Conservation (phyloP, 139 green algal genomes). For the Micromonas commoda region DNA sequence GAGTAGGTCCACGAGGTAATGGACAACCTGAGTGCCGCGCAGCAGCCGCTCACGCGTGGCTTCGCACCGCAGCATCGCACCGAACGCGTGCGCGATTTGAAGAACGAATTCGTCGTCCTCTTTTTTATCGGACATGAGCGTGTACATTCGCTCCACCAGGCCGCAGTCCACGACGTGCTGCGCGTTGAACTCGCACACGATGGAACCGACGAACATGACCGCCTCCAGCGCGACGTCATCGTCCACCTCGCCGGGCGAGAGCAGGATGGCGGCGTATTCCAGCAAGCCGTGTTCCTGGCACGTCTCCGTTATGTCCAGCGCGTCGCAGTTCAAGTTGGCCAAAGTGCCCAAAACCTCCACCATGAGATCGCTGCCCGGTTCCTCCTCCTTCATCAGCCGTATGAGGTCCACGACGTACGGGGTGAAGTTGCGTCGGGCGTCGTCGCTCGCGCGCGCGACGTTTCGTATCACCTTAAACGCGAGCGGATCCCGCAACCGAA, state of each 20-base stretch:
- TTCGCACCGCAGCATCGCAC: slow-evolving; percentile 55
- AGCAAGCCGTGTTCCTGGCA: slow-evolving; percentile 57
- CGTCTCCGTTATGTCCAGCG: slow-evolving; percentile 57
- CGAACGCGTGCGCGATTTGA: slow-evolving; percentile 60
- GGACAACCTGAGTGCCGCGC: slow-evolving; percentile 52
- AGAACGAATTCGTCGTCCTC: slow-evolving; percentile 80
- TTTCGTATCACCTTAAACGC: slow-evolving; percentile 72
- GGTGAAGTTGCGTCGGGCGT: slow-evolving; percentile 47
- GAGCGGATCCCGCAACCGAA: slow-evolving; percentile 57
- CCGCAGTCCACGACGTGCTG: not conserved
- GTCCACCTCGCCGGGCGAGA: slow-evolving; percentile 46
- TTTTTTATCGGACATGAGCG: slow-evolving; percentile 58
- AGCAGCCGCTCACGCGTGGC: slow-evolving; percentile 50
- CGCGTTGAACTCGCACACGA: slow-evolving; percentile 50
- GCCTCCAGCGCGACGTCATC: slow-evolving; percentile 69
- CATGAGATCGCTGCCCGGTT: slow-evolving; percentile 26
- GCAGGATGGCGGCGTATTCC: slow-evolving; percentile 51
- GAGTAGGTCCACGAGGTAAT: slow-evolving; percentile 70
- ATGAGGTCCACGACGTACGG: slow-evolving; percentile 60
- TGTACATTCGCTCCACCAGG: slow-evolving; percentile 22
- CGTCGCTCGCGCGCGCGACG: slow-evolving; percentile 45
- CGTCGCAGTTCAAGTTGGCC: slow-evolving; percentile 64
- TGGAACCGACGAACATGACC: slow-evolving; percentile 62
- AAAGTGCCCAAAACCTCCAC: slow-evolving; percentile 62
- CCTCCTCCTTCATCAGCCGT: slow-evolving; percentile 36